A percentile compares a stretch with the other conserved stretches of the same genome.
phyloP scores from a whole-genome alignment of 805 yeast species.

The Yamadazyma laniorum region DNA sequence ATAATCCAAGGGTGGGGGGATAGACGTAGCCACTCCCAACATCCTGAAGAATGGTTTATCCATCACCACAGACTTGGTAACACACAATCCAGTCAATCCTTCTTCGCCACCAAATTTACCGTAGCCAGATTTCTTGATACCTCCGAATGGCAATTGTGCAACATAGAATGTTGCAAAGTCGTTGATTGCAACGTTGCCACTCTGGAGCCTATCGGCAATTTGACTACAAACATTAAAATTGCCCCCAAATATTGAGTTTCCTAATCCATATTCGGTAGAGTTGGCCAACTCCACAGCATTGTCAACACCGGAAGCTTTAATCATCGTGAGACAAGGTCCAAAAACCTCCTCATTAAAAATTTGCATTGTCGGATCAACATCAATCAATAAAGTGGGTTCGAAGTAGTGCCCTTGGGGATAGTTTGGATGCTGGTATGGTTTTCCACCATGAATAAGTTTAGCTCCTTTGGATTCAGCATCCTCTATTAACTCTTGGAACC shows the following conservation, averaged over 20 bases:
- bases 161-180: slow-evolving; percentile 97
- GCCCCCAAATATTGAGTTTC: slow-evolving; percentile 84
- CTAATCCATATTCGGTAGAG: slow-evolving; percentile 83
- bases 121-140: slow-evolving; percentile 87
- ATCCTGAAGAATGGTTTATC: slow-evolving; percentile 68
- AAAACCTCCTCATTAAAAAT: slow-evolving; percentile 90
- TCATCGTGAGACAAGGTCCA: slow-evolving; percentile 84
- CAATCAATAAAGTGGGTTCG: slow-evolving; percentile 82
- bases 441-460: slow-evolving; percentile 74
- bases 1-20: slow-evolving; percentile 88
- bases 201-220: slow-evolving; percentile 61
- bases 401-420: slow-evolving; percentile 96
- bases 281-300: slow-evolving; percentile 80
- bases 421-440: slow-evolving; percentile 77
- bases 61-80: slow-evolving; percentile 81
- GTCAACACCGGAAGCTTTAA: slow-evolving; percentile 64
- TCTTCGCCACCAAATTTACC: slow-evolving; percentile 99
- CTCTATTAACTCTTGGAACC: slow-evolving; percentile 61
- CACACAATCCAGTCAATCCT: slow-evolving; percentile 87
- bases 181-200: slow-evolving; percentile 95
- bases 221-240: slow-evolving; percentile 54
- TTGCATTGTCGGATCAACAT: slow-evolving; percentile 69
- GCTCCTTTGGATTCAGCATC: slow-evolving; percentile 87
- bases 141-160: slow-evolving; percentile 97
- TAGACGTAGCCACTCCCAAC: slow-evolving; percentile 63